A percentile compares a stretch with the other conserved stretches of the same genome.
These are phyloP conservation scores for Candida chauliodis DNA, from an alignment of 805 yeast species.

Conservation along the genomic window DNA sequence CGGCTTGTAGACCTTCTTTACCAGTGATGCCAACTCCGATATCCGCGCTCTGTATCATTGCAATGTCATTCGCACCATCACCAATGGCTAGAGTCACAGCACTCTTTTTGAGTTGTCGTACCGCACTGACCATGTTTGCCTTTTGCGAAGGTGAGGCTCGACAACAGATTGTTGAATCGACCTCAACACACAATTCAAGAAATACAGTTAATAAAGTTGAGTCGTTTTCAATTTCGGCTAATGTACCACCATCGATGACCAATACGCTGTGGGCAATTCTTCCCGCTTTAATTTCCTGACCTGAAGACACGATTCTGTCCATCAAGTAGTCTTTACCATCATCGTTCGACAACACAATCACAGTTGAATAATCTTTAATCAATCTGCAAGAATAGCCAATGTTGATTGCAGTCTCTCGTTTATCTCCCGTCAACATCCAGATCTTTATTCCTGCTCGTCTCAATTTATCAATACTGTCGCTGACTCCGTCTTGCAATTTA, in stretches of 20 bases:
- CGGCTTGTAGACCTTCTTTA: constrained; percentile 95
- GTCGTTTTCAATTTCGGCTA: constrained; percentile 70
- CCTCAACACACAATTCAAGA: constrained; percentile 77
- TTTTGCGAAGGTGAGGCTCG: constrained; percentile 97
- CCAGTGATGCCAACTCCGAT: constrained; percentile 98
- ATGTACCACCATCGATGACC: constrained; percentile 91
- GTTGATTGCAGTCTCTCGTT: constrained; percentile 95
- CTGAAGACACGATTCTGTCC: constrained; percentile 70
- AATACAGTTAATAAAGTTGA: constrained; percentile 68
- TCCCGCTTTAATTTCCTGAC: constrained; percentile 67
- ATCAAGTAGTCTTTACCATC: constrained; percentile 53
- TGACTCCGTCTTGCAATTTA: constrained; percentile 93
- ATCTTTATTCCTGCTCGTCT: constrained; percentile 89
- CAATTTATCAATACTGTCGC: constrained; percentile 88
- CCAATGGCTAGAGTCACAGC: constrained; percentile 94
- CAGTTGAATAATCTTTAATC: constrained; percentile 89
- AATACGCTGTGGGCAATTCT: constrained; percentile 90
- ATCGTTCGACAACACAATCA: constrained; percentile 59
- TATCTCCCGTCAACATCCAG: constrained; percentile 99
- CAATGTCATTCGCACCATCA: constrained; percentile 98
- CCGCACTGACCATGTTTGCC: constrained; percentile 79
- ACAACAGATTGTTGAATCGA: constrained; percentile 91
- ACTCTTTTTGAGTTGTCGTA: constrained; percentile 63
- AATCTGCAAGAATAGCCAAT: constrained; percentile 93
- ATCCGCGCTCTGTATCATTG: constrained; percentile 98